Conservation (phyloP, 2,329 filamentous ascomycete genomes). For the Beauveria rudraprayagi region DNA sequence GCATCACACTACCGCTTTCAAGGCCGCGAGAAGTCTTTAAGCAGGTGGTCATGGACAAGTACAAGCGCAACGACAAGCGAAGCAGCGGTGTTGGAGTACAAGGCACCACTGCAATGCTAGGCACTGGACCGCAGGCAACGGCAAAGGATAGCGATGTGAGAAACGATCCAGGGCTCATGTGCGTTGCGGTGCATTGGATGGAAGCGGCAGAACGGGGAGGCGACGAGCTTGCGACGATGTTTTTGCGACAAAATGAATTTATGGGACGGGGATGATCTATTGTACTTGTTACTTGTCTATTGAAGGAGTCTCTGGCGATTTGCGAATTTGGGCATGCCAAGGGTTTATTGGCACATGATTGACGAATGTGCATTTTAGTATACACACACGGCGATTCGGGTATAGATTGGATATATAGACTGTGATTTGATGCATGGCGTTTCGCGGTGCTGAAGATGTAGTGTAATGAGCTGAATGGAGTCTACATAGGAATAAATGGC, state of each 20-base stretch:
- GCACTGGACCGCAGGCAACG: neutral
- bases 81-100: conserved; percentile 18
- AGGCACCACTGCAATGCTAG: conserved; percentile 15
- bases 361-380: neutral
- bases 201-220: conserved; percentile 79
- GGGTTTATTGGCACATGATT: neutral
- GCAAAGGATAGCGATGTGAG: conserved; percentile 43
- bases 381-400: neutral
- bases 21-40: conserved; percentile 86
- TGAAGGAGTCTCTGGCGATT: neutral
- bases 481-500: neutral
- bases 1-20: conserved; percentile 75
- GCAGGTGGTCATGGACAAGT: conserved; percentile 70
- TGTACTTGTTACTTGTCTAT: neutral
- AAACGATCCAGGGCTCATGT: conserved; percentile 83
- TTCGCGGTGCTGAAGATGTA: neutral
- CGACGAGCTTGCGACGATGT: conserved; percentile 74
- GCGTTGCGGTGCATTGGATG: conserved; percentile 96
- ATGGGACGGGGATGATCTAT: conserved; percentile 23
- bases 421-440: neutral
- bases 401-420: conserved; percentile 9
- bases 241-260: conserved; percentile 60
- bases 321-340: neutral
- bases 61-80: conserved; percentile 34
- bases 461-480: neutral